Percentiles rank a stretch among this genome's conserved stretches.
These are phyloP conservation scores for Persicaria maculosa DNA, from an alignment of 148 eudicot species.

Conservation along the genomic window DNA sequence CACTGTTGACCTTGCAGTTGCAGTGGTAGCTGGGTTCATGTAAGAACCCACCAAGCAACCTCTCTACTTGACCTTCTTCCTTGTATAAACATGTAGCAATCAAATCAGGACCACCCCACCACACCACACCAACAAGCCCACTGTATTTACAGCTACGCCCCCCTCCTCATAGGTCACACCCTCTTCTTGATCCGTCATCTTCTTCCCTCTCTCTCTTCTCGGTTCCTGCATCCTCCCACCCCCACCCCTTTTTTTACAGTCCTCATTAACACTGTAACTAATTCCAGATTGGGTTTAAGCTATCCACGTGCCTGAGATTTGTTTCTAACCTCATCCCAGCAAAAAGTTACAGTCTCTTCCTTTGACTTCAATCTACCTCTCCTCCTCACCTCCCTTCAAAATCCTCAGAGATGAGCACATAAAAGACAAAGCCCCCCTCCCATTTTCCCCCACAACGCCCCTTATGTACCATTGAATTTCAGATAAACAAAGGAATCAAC, in stretches of 20 bases:
- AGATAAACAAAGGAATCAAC: background rate
- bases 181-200: background rate
- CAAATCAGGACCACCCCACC: background rate
- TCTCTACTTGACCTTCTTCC: background rate
- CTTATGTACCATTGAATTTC: background rate
- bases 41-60: background rate
- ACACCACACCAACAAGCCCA: background rate
- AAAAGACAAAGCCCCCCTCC: conserved; percentile 6
- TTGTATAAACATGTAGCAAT: background rate
- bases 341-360: conserved; percentile 11
- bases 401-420: background rate
- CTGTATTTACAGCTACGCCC: background rate
- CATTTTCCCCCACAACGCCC: background rate
- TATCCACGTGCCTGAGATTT: background rate
- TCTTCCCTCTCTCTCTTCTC: background rate
- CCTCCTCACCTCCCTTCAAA: background rate
- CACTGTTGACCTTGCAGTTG: conserved; percentile 7
- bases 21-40: background rate
- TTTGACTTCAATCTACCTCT: conserved; percentile 7
- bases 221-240: background rate
- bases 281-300: background rate
- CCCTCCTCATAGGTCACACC: background rate
- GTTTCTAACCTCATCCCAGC: background rate
- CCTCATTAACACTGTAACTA: background rate
- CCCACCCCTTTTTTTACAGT: background rate